Evolutionary conservation across 306 rosid genomes (phyloP).

Genomic region (Quercus variabilis): DNA sequence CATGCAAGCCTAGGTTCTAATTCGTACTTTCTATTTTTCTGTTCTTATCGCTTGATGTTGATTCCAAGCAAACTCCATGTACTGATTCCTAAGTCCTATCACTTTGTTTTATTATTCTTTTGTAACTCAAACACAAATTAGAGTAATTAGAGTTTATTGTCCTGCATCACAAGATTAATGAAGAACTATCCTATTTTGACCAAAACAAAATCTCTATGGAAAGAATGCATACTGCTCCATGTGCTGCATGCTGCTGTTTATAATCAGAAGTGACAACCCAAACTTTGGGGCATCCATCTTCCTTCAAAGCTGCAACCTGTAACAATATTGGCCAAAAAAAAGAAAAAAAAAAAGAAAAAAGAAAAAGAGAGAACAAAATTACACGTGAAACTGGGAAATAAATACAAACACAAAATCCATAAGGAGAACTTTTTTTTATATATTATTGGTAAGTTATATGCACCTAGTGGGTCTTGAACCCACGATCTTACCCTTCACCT

Average conservation of each 20-base stretch:
- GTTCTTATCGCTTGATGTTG: too few species aligned
- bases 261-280: constrained; percentile 95
- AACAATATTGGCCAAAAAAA: constrained; percentile 9
- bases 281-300: constrained; percentile 92
- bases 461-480: too few species aligned
- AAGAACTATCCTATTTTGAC: constrained; percentile 16
- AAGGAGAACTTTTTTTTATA: not conserved
- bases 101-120: too few species aligned
- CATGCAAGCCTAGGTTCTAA: too few species aligned
- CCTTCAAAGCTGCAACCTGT: constrained; percentile 82
- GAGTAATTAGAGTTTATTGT: too few species aligned
- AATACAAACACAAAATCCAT: not conserved
- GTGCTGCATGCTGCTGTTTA: constrained; percentile 77
- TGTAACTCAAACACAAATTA: too few species aligned
- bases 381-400: not conserved
- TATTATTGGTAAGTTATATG: too few species aligned
- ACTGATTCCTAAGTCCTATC: too few species aligned
- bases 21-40: too few species aligned
- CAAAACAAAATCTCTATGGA: constrained; percentile 16
- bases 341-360: constrained; percentile 14
- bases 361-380: not conserved
- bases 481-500: too few species aligned
- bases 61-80: too few species aligned
- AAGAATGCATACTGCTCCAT: constrained; percentile 74
- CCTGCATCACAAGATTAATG: not conserved